Conservation (phyloP, 805 yeast species). For the Hemisphaericaspora nanyangensis region DNA sequence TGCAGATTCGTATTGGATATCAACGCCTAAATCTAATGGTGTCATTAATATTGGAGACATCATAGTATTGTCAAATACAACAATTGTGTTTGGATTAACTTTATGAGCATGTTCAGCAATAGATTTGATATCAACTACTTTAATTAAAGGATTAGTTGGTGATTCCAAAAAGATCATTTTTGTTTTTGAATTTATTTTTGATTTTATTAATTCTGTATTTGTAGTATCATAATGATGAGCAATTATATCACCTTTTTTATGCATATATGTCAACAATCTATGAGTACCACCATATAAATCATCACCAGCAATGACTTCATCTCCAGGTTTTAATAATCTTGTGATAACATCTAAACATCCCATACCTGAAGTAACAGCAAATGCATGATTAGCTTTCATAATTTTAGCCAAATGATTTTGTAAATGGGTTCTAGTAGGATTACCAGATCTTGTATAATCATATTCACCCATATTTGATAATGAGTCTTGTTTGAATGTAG, state of each 20-base stretch:
- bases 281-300: conserved; percentile 95
- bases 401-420: conserved; percentile 75
- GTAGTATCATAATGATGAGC: conserved; percentile 84
- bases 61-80: conserved; percentile 95
- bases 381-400: conserved; percentile 73
- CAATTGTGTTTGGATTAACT: conserved; percentile 61
- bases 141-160: conserved; percentile 91
- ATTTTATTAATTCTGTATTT: conserved; percentile 54
- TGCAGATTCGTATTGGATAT: conserved; percentile 90
- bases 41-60: conserved; percentile 86
- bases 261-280: conserved; percentile 71
- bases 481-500: conserved; percentile 86
- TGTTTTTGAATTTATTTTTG: conserved; percentile 54
- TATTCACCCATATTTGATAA: conserved; percentile 67
- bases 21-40: conserved; percentile 84
- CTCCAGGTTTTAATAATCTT: conserved; percentile 73
- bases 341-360: conserved; percentile 84
- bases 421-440: conserved; percentile 82
- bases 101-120: conserved; percentile 65
- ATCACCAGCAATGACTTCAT: conserved; percentile 89
- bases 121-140: conserved; percentile 74
- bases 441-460: conserved; percentile 85
- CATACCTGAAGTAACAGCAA: conserved; percentile 91
- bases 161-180: conserved; percentile 80
- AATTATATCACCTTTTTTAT: conserved; percentile 57